Conservation (phyloP, 2,329 filamentous ascomycete species). For the Teratosphaeriaceae sp. region DNA sequence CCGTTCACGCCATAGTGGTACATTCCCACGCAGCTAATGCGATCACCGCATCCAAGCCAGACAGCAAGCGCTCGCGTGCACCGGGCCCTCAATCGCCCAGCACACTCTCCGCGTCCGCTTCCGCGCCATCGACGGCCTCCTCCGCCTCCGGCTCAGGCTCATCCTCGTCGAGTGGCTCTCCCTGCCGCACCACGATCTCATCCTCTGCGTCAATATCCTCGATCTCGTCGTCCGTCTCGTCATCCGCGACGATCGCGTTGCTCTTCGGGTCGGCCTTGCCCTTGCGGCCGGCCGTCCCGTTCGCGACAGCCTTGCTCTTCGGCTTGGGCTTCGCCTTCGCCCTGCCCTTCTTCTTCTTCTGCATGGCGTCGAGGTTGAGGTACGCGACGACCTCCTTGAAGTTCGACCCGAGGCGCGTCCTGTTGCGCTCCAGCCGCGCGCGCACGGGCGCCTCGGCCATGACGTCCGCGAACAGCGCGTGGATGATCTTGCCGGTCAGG, state of each 20-base stretch:
- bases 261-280: conserved; percentile 39
- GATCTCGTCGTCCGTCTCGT: conserved; percentile 33
- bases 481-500: conserved; percentile 74
- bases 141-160: conserved; percentile 20
- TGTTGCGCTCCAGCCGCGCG: conserved; percentile 70
- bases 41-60: no score
- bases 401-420: conserved; percentile 71
- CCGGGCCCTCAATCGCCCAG: conserved; percentile 24
- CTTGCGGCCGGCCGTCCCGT: conserved; percentile 31
- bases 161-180: conserved; percentile 21
- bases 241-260: conserved; percentile 36
- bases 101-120: conserved; percentile 39
- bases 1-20: no score
- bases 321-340: conserved; percentile 35
- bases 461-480: conserved; percentile 68
- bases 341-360: conserved; percentile 46
- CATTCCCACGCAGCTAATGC: no score
- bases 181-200: conserved; percentile 15
- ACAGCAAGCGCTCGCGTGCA: no score
- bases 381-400: conserved; percentile 79
- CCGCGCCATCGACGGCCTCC: conserved; percentile 30
- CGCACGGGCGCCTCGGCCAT: conserved; percentile 63
- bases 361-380: conserved; percentile 57
- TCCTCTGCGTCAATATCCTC: conserved; percentile 39
- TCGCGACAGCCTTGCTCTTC: conserved; percentile 20